A percentile compares a stretch with the other conserved stretches of the same genome.
Conservation (phyloP, 1,284 basidiomycete species). For the Ceratobasidium sp. region DNA sequence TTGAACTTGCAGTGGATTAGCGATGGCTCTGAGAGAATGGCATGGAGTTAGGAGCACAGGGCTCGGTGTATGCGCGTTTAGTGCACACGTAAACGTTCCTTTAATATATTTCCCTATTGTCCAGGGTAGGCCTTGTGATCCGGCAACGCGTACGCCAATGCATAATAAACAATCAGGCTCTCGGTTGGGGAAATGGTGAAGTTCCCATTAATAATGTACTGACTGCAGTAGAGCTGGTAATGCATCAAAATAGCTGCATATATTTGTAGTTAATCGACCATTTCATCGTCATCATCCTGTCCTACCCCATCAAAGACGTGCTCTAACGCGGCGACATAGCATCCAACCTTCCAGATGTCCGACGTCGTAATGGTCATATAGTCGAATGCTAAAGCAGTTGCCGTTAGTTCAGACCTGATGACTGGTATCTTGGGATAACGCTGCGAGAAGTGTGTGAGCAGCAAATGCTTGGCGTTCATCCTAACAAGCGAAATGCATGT, state of each 20-base stretch:
- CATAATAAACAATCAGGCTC: not conserved
- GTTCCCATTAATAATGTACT: not conserved
- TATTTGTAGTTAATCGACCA: constrained; percentile 4
- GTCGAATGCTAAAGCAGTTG: constrained; percentile 40
- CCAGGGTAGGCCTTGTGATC: no score
- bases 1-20: not conserved
- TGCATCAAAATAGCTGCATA: not conserved
- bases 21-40: not conserved
- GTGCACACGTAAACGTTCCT: not conserved
- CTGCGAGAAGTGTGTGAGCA: constrained; percentile 96
- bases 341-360: constrained; percentile 41
- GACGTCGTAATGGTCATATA: constrained; percentile 36
- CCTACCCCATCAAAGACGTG: constrained; percentile 10
- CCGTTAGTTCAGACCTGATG: constrained; percentile 22
- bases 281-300: constrained; percentile 32
- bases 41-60: not conserved
- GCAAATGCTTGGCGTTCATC: constrained; percentile 85
- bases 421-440: constrained; percentile 89
- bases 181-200: not conserved
- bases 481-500: constrained; percentile 58
- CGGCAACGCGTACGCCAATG: no score
- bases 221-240: not conserved
- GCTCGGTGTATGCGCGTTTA: not conserved
- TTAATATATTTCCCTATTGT: no score
- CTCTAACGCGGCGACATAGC: constrained; percentile 28